A percentile compares a stretch with the other conserved stretches of the same genome.
Conservation (phyloP, 257 asterid genomes). For the Solanum megistacrolobum region DNA sequence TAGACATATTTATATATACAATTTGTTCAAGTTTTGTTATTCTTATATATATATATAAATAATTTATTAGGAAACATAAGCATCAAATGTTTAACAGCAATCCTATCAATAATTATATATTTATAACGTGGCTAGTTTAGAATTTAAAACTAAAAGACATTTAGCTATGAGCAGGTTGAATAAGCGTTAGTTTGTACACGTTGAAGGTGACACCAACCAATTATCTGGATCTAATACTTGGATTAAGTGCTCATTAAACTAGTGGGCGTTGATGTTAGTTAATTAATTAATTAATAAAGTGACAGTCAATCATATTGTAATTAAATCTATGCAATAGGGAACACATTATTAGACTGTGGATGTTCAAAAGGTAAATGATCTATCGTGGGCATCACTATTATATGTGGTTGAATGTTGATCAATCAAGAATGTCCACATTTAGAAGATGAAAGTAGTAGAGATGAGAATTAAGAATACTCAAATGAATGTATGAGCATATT, state of each 20-base stretch:
- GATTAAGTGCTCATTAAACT: background rate
- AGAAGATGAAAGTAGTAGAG: background rate
- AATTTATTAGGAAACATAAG: background rate
- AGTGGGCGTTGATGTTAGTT: background rate
- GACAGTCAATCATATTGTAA: background rate
- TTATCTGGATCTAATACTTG: background rate
- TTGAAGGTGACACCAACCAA: background rate
- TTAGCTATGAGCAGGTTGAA: background rate
- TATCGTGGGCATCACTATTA: background rate
- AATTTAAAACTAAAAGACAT: background rate
- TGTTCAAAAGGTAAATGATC: background rate
- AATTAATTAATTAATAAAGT: background rate
- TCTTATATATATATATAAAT: no score
- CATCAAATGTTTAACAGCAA: background rate
- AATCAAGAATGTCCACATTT: background rate
- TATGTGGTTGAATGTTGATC: background rate
- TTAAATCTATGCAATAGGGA: background rate
- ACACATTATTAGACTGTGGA: background rate
- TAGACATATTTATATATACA: no score
- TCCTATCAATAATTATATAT: background rate
- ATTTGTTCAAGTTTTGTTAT: no score
- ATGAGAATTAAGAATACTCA: background rate
- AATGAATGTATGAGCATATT: accelerated
- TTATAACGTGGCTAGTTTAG: background rate
- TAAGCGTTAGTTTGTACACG: background rate